These are phyloP conservation scores for Aspergillus ostianus DNA, from an alignment of 495 filamentous ascomycete genomes.

Conservation along the genomic window DNA sequence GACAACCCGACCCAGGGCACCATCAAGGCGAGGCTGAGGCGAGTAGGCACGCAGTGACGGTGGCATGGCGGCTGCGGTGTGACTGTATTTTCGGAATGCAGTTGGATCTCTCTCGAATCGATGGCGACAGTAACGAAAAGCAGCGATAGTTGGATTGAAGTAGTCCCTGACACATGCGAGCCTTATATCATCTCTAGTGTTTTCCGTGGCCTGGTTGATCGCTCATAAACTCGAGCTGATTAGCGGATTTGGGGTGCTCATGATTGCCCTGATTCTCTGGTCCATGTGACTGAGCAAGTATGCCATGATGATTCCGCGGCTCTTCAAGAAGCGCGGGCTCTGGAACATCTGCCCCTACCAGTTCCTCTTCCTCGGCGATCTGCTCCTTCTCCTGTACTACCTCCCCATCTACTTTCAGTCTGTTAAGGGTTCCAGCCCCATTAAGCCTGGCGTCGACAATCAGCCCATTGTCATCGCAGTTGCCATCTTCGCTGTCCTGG, in stretches of 20 bases:
- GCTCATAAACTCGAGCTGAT: too few relatives aligned
- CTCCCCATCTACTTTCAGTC: conserved; percentile 65
- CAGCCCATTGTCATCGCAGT: conserved; percentile 49
- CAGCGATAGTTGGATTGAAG: too few relatives aligned
- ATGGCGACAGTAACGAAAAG: too few relatives aligned
- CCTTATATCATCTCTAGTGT: too few relatives aligned
- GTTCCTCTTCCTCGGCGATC: conserved; percentile 43
- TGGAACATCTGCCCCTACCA: conserved; percentile 32
- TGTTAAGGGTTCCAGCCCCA: conserved; percentile 43
- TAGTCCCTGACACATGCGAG: too few relatives aligned
- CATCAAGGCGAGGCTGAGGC: too few relatives aligned
- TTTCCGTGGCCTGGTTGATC: too few relatives aligned
- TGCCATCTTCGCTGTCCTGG: conserved; percentile 30
- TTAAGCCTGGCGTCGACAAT: conserved; percentile 49
- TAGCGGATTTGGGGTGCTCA: conserved; percentile 27
- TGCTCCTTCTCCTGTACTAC: conserved; percentile 54
- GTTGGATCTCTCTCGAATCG: too few relatives aligned
- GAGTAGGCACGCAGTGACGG: too few relatives aligned
- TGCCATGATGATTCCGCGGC: conserved; percentile 32
- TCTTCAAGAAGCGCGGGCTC: conserved; percentile 45
- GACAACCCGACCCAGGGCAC: too few relatives aligned
- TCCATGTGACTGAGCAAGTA: conserved; percentile 38
- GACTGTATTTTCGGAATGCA: too few relatives aligned
- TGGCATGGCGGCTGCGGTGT: too few relatives aligned
- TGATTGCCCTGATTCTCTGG: conserved; percentile 24